Evolutionary conservation across 345 rosid genomes (phyloP), one percentile per base, ranked within the genome.

Genomic region (Aquilaria yunnanensis): DNA sequence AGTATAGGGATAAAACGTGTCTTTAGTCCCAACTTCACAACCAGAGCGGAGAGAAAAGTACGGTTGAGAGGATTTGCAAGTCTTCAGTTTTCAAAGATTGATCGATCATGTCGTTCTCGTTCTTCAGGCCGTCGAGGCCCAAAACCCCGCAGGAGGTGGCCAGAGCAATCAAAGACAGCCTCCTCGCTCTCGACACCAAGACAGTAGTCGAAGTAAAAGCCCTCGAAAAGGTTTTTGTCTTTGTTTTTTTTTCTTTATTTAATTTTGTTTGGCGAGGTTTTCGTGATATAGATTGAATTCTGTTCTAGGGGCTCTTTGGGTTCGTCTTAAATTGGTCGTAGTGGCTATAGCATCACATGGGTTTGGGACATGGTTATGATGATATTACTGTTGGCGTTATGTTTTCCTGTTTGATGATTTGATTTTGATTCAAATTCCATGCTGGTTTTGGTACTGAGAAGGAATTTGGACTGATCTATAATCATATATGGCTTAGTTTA

Each of bases 81-180:
- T 37, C 43, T 37, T 37, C 3, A 37, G 43, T 37, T 3, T 3
- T 3, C 43, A 37, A 37, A 37, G 7, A 9, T 47, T 57, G 62
- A 64, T 55, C 74, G 60, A 65, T n/a, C 65, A 90, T 85, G 99
- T 88, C 96, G 66, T 94, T 90, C 77, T 80, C 87, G 5, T 90
- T 94, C 85, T 94, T 94, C 81, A 86, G 83, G 88, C 92, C 91
- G 12, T 88, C 94, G 34, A 78, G 95, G 84, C 95, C 97, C 11
- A 90, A 88, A 69, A 83, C 97, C 68, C 86, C 93, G 70, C 86
- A 70, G 41, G 99, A 94, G 81, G 83, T 88, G 66, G 86, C 82
- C 67, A 86, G 76, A 77, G 80, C 84, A 41, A 76, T 79, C 83
- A 94, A 80, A 78, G 97, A 88, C 47, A 85, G 95, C 73, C 96